Percentiles rank a stretch among this genome's conserved stretches.
Evolutionary conservation across 2,329 filamentous ascomycete genomes (phyloP).

Genomic region (Curvularia verruculosa): DNA sequence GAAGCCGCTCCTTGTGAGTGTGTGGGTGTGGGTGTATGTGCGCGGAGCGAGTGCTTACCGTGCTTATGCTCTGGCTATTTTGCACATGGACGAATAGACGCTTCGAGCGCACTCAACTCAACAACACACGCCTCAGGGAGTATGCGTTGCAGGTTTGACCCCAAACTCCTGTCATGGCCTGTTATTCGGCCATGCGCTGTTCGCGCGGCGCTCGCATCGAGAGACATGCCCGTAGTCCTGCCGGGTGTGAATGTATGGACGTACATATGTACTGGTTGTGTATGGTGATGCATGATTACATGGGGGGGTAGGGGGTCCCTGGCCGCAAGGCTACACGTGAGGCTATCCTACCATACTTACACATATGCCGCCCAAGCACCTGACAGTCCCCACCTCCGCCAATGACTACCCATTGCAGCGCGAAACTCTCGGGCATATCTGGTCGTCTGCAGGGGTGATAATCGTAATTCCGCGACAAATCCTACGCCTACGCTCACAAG

Average conservation of each 20-base stretch:
- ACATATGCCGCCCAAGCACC: conserved; percentile 30
- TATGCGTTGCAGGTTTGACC: conserved; percentile 11
- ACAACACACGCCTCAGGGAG: conserved; percentile 20
- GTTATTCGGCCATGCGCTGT: conserved; percentile 15
- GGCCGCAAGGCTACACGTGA: conserved; percentile 17
- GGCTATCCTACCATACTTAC: conserved; percentile 4
- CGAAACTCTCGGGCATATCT: conserved; percentile 20
- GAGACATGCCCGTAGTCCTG: conserved; percentile 16
- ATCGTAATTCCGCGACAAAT: conserved; percentile 11
- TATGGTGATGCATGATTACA: conserved; percentile 8
- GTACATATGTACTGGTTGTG: not conserved
- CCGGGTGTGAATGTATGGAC: not conserved
- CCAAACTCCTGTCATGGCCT: conserved; percentile 11
- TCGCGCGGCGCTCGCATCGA: conserved; percentile 11
- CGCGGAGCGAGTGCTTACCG: conserved; percentile 44
- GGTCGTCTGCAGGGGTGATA: conserved; percentile 23
- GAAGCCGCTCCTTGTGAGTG: conserved; percentile 21
- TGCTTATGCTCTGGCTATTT: conserved; percentile 42
- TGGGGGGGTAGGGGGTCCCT: conserved; percentile 4
- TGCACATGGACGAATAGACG: conserved; percentile 32
- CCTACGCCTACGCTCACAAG: conserved; percentile 1
- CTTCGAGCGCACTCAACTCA: conserved; percentile 5
- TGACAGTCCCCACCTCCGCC: conserved; percentile 25
- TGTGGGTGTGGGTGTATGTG: conserved; percentile 6
- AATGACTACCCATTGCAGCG: conserved; percentile 17